These are phyloP conservation scores for Macrolepiota albuminosa DNA, from an alignment of 768 basidiomycete genomes.

Conservation along the genomic window DNA sequence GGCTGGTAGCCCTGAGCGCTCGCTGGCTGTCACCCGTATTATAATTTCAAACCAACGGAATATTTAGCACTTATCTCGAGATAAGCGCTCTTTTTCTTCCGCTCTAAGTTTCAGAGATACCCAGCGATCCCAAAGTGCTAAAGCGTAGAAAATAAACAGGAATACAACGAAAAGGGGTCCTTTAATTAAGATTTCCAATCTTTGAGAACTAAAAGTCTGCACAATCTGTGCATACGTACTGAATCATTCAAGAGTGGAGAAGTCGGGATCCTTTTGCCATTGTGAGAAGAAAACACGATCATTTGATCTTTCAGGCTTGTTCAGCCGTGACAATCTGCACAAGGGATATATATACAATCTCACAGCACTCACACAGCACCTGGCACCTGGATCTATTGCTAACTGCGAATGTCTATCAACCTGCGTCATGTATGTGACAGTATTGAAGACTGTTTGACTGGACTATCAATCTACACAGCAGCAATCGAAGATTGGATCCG, in stretches of 20 bases:
- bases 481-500: not conserved
- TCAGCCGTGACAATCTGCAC: not conserved
- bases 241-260: not conserved
- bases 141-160: constrained; percentile 27
- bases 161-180: constrained; percentile 23
- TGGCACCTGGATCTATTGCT: not conserved
- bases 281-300: not conserved
- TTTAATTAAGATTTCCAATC: constrained; percentile 6
- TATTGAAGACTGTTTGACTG: not conserved
- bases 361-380: not conserved
- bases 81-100: constrained; percentile 15
- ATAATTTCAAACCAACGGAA: not conserved
- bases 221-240: not conserved
- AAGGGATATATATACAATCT: not conserved
- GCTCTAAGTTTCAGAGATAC: constrained; percentile 23
- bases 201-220: not conserved
- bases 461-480: not conserved
- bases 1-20: not conserved
- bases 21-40: not conserved
- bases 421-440: not conserved
- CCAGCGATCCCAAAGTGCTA: constrained; percentile 36
- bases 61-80: not conserved
- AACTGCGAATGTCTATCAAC: not conserved
- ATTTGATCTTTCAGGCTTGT: not conserved
- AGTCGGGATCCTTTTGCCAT: not conserved